A percentile compares a stretch with the other conserved stretches of the same genome.
Conservation (phyloP, 352 stramenopile genomes). For the Thraustotheca clavata region DNA sequence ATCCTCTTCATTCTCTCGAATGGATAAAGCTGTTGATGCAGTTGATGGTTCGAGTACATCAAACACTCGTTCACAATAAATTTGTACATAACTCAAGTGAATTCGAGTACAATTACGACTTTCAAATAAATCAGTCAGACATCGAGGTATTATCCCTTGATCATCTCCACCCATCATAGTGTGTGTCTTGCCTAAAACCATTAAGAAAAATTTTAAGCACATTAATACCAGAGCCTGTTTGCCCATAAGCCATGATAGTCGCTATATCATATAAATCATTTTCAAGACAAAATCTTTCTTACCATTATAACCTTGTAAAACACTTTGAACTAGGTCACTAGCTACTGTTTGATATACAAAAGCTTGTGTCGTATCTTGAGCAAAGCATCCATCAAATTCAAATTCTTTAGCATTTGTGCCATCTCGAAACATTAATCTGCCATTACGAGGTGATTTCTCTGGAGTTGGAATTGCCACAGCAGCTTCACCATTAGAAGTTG, state of each 20-base stretch:
- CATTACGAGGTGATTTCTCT: constrained; percentile 16
- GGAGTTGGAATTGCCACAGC: constrained; percentile 6
- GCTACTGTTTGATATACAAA: constrained; percentile 44
- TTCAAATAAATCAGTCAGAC: constrained; percentile 48
- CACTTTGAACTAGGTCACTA: constrained; percentile 46
- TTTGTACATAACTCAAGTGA: constrained; percentile 63
- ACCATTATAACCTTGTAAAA: constrained; percentile 53
- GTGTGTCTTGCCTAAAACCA: constrained; percentile 51
- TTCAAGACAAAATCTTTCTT: not conserved
- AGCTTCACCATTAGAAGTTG: not conserved
- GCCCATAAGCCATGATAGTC: constrained; percentile 58
- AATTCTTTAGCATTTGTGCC: constrained; percentile 41
- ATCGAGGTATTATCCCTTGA: constrained; percentile 49
- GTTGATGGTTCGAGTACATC: constrained; percentile 48
- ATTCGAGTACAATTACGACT: constrained; percentile 28
- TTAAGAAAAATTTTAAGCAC: no score
- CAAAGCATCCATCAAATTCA: constrained; percentile 46
- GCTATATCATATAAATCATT: not conserved
- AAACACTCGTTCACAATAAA: constrained; percentile 75
- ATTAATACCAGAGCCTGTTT: constrained; percentile 29
- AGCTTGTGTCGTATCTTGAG: constrained; percentile 33
- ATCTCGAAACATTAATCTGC: constrained; percentile 21
- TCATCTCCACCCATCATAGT: constrained; percentile 51
- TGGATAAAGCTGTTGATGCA: constrained; percentile 35
- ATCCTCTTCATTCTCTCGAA: constrained; percentile 50